These are phyloP conservation scores for Allium fistulosum DNA, from an alignment of 106 monocot species.

Conservation along the genomic window DNA sequence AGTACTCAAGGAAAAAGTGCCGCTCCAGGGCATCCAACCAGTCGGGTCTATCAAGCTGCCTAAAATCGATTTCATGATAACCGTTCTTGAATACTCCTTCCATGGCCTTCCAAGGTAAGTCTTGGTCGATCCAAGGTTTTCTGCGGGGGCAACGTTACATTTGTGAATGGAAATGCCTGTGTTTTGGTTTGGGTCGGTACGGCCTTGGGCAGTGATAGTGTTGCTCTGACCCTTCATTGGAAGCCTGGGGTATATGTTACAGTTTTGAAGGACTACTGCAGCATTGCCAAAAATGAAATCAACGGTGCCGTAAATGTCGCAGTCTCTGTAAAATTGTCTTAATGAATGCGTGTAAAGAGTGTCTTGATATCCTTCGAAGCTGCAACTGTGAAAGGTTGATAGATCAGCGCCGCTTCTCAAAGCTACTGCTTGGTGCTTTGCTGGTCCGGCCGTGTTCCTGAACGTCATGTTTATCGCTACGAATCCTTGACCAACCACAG, in stretches of 20 bases:
- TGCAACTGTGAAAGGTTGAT: constrained; percentile 54
- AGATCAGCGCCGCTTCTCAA: constrained; percentile 57
- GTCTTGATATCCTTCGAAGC: constrained; percentile 38
- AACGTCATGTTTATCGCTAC: constrained; percentile 50
- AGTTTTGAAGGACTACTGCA: constrained; percentile 54
- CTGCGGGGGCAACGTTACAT: constrained; percentile 23
- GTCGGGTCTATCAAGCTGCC: constrained; percentile 30
- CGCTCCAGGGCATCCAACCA: constrained; percentile 65
- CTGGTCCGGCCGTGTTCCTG: constrained; percentile 57
- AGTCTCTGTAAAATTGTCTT: constrained; percentile 58
- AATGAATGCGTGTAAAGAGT: constrained; percentile 34
- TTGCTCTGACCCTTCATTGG: constrained; percentile 54
- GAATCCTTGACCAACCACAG: constrained; percentile 17
- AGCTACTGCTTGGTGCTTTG: constrained; percentile 58
- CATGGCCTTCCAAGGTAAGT: constrained; percentile 69
- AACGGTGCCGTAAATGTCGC: constrained; percentile 70
- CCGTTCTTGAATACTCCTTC: constrained; percentile 64
- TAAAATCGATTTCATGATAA: constrained; percentile 53
- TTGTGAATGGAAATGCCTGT: constrained; percentile 58
- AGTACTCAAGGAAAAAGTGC: constrained; percentile 47
- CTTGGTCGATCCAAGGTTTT: constrained; percentile 25
- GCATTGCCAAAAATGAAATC: constrained; percentile 40
- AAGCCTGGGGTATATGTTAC: constrained; percentile 50
- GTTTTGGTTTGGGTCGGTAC: constrained; percentile 76
- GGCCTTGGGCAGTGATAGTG: constrained; percentile 67